These are phyloP conservation scores for Helotiales sp. DNA, from an alignment of 2,329 filamentous ascomycete genomes.

Conservation along the genomic window DNA sequence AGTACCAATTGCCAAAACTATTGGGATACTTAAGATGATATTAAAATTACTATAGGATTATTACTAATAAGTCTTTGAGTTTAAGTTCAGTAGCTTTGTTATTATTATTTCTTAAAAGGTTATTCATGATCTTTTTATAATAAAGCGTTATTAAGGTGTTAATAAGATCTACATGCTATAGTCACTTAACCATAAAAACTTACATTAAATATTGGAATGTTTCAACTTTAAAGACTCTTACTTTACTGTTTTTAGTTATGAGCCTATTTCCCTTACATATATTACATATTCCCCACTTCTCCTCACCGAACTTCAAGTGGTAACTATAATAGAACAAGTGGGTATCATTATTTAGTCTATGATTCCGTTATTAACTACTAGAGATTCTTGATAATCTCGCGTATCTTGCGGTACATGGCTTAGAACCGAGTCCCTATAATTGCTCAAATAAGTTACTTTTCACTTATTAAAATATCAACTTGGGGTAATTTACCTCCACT, in stretches of 20 bases:
- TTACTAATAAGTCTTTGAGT: too few species aligned
- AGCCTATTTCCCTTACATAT: slow-evolving; percentile 4
- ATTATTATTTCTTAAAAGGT: neutral
- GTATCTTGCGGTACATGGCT: slow-evolving; percentile 5
- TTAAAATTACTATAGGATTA: too few species aligned
- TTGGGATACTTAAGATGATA: too few species aligned
- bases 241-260: slow-evolving; percentile 7
- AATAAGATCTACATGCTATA: slow-evolving; percentile 3
- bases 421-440: slow-evolving; percentile 8
- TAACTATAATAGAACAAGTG: neutral
- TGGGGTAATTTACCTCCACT: too few species aligned
- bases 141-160: slow-evolving; percentile 5
- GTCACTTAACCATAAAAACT: slow-evolving; percentile 6
- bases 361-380: neutral
- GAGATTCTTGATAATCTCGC: neutral
- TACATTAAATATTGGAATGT: slow-evolving; percentile 9
- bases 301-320: slow-evolving; percentile 3
- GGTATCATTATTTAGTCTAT: neutral
- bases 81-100: too few species aligned
- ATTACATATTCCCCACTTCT: neutral
- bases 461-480: slow-evolving; percentile 4
- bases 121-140: neutral
- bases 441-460: slow-evolving; percentile 11
- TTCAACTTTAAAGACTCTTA: slow-evolving; percentile 1
- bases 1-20: neutral